Base-by-base conservation (phyloP, 2,329 filamentous ascomycete species). In the Dactylellina cionopaga region DNA sequence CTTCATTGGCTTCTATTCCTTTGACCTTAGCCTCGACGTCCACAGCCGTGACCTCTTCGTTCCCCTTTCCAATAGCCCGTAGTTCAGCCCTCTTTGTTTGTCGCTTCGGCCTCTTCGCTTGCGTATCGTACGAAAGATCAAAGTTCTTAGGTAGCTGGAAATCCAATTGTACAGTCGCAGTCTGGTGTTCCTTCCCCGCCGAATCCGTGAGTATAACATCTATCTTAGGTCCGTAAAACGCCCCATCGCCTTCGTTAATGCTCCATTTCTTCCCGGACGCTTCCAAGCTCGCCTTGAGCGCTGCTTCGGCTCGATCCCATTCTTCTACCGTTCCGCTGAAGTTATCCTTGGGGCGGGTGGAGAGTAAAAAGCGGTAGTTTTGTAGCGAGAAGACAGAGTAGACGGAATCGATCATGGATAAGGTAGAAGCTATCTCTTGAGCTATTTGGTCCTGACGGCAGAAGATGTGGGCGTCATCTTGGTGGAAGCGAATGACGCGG, bases 161-260 rank as follows among this genome's bases (percentile, higher is more conserved):
- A 79, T 96, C 92, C 25, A 96, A 86, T 82, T 96, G 92, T 54
- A 96, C 89, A 0, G 92, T 96, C 2, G 92, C 92, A 1, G 92
- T 91, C 79, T 96, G 92, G 78, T 96, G 92, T 77, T 92, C 90
- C 78, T 94, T 96, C 5, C 91, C 91, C 77, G 91, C 86, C 0
- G 89, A 89, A 78, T 96, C 92, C 72, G 86, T 87, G 46, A 96
- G 81, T 37, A 96, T 87, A 44, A 96, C 90, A 78, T 96, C 92
- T 75, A 96, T 96, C 81, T 96, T 96, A 29, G 92, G 92, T 0
- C 92, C 92, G 77, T 96, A 96, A 78, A 96, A 96, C 2, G 92
- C 92, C 11, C 92, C 92, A 71, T 96, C 92, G 9, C 91, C 92
- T 76, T 89, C 85, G 74, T 92, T 94, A 65, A 94, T 76, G 1